phyloP scores from a whole-genome alignment of 176 grass and related monocot genomes.

The Olyra latifolia region DNA sequence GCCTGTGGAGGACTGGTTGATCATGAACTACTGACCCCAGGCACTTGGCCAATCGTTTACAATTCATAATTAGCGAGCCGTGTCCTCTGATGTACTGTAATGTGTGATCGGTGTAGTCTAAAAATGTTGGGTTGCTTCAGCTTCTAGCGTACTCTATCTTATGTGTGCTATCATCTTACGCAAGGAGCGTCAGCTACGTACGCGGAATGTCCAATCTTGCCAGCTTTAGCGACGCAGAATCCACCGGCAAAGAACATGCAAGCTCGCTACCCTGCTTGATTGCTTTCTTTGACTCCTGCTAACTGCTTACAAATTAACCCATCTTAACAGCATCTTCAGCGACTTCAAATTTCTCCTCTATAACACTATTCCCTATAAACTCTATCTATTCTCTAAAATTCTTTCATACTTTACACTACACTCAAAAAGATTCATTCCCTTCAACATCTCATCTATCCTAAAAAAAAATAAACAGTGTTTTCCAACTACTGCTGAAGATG shows the following conservation, averaged over 20 bases:
- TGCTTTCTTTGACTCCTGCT: conserved; percentile 19
- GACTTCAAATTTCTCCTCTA: too few relatives aligned
- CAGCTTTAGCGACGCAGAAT: neutral
- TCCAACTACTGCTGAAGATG: too few relatives aligned
- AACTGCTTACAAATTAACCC: neutral
- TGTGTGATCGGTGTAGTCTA: neutral
- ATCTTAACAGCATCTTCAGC: neutral
- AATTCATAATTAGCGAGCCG: neutral
- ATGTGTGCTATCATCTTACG: neutral
- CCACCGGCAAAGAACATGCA: conserved; percentile 21
- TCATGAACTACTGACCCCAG: too few relatives aligned
- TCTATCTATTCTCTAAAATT: too few relatives aligned
- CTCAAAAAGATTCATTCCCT: too few relatives aligned
- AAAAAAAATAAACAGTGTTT: too few relatives aligned
- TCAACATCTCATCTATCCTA: too few relatives aligned
- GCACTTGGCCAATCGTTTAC: neutral
- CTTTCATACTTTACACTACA: too few relatives aligned
- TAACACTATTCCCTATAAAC: too few relatives aligned
- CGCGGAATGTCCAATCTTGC: neutral
- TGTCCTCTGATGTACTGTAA: neutral
- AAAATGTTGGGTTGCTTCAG: conserved; percentile 29
- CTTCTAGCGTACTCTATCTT: neutral
- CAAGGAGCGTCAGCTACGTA: neutral
- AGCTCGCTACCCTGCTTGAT: neutral
- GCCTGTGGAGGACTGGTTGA: neutral